Evolutionary conservation across 495 filamentous ascomycete species (phyloP), one percentile per base, ranked within the genome.

Genomic region (Evernia prunastri): DNA sequence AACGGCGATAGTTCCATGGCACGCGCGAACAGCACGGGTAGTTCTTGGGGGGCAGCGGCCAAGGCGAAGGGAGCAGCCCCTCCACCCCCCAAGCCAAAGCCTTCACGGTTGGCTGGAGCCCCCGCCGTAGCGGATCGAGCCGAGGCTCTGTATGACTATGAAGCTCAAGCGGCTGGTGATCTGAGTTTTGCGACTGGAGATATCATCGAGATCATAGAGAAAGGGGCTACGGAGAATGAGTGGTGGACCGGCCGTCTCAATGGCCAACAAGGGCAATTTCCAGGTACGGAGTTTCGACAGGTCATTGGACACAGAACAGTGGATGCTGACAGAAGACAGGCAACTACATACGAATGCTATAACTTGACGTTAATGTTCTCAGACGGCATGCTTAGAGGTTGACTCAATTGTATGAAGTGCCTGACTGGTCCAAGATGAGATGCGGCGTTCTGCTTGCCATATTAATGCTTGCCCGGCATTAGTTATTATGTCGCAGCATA

Each of bases 111-210:
- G 45, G 83, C 77, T 72, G 87, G 82, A n/a, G 79, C 77, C n/a
- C 82, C 83, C 3, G 57, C 65, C 15, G 71, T 76, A 12, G 72
- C 76, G 8, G 92, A 97, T 75, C 92, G 84, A 9, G 91, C 86
- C 35, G 91, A 86, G 15, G 91, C 91, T 20, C 74, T 96, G 58
- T 98, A 97, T 70, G 94, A 97, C 72, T 99, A 96, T 72, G 90
- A 96, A 66, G 94, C 94, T 25, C 92, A 97, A 70, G 92, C 92
- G 4, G 92, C 96, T 61, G 91, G 92, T 2, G 94, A 99, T 73
- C 80, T 99, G 60, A 95, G 89, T 70, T 99, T 99, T 72, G 84
- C 81, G 5, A 85, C 90, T 1, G 95, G 94, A 6, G 95, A 99
- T 64, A 77, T 89, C 35, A 97, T 99, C 69, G 92, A 97, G 73